These are phyloP conservation scores for Exophiala sideris DNA, from an alignment of 2,329 filamentous ascomycete genomes.

Conservation along the genomic window DNA sequence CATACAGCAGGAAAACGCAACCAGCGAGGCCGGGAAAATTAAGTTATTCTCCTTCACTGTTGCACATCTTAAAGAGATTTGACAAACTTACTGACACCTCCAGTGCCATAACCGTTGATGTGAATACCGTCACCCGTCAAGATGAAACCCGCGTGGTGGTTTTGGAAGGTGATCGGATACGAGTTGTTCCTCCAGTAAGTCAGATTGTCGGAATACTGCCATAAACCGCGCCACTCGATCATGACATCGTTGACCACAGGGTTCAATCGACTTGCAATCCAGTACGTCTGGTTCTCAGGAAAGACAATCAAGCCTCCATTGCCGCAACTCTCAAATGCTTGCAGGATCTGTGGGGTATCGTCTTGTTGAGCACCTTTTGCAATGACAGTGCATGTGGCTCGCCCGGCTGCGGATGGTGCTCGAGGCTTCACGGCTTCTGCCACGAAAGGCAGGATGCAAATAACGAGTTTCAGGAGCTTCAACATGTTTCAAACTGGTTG, in stretches of 20 bases:
- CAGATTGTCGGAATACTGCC: conserved; percentile 52
- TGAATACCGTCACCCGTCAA: conserved; percentile 49
- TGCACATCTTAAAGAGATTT: too few species aligned
- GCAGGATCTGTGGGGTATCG: neutral
- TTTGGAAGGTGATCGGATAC: conserved; percentile 54
- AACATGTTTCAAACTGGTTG: conserved; percentile 25
- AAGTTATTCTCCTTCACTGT: too few species aligned
- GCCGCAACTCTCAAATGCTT: conserved; percentile 25
- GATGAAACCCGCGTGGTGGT: conserved; percentile 54
- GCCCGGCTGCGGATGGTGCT: neutral
- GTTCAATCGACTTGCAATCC: conserved; percentile 50
- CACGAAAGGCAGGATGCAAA: neutral
- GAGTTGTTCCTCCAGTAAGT: conserved; percentile 54
- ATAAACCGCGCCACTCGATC: conserved; percentile 53
- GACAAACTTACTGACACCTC: conserved; percentile 40
- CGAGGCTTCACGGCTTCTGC: neutral
- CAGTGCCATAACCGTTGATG: conserved; percentile 52
- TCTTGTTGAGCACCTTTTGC: neutral
- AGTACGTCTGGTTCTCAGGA: conserved; percentile 49
- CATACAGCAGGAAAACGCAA: too few species aligned
- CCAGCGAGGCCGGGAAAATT: too few species aligned
- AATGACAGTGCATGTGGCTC: neutral
- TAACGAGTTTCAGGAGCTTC: neutral
- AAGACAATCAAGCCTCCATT: conserved; percentile 49
- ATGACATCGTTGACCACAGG: conserved; percentile 49